These are phyloP conservation scores for Gymnopilus junonius DNA, from an alignment of 768 basidiomycete genomes.

Conservation along the genomic window DNA sequence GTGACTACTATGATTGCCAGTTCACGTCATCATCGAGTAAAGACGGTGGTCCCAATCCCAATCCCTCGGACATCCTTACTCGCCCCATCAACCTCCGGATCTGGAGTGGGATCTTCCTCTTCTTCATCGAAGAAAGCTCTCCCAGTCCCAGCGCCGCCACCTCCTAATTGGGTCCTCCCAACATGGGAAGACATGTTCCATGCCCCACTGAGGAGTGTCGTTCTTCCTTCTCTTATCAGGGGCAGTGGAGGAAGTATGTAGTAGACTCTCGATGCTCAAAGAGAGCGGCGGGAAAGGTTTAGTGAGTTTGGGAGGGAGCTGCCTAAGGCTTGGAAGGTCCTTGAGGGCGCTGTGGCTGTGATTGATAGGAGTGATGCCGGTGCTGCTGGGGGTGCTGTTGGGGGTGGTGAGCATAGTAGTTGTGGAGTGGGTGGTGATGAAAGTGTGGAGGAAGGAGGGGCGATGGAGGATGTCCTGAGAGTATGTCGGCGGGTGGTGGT, in stretches of 20 bases:
- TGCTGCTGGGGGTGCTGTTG: neutral
- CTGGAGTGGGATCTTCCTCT: conserved; percentile 15
- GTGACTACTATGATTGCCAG: no score
- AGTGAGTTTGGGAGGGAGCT: conserved; percentile 64
- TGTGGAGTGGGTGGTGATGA: no score
- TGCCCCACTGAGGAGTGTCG: conserved; percentile 64
- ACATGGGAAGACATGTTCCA: conserved; percentile 88
- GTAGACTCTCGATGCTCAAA: conserved; percentile 9
- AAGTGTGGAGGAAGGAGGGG: conserved; percentile 20
- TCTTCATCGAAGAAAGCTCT: conserved; percentile 26
- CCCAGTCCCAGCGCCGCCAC: conserved; percentile 46
- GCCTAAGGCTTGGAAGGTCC: conserved; percentile 70
- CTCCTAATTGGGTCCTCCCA: conserved; percentile 86
- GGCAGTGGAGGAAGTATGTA: neutral
- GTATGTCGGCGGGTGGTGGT: conserved; percentile 74
- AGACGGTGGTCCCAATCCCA: conserved; percentile 5
- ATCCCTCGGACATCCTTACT: conserved; percentile 16
- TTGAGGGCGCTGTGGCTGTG: conserved; percentile 35
- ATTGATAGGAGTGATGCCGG: no score
- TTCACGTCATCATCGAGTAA: neutral
- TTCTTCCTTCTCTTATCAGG: conserved; percentile 17
- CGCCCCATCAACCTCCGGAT: conserved; percentile 5
- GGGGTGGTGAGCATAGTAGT: no score
- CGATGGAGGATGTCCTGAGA: conserved; percentile 50
- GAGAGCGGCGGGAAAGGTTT: conserved; percentile 33